Percentiles rank a stretch among this genome's conserved stretches.
Conservation (phyloP, 208 protist genomes). For the Trypanosoma congolense region DNA sequence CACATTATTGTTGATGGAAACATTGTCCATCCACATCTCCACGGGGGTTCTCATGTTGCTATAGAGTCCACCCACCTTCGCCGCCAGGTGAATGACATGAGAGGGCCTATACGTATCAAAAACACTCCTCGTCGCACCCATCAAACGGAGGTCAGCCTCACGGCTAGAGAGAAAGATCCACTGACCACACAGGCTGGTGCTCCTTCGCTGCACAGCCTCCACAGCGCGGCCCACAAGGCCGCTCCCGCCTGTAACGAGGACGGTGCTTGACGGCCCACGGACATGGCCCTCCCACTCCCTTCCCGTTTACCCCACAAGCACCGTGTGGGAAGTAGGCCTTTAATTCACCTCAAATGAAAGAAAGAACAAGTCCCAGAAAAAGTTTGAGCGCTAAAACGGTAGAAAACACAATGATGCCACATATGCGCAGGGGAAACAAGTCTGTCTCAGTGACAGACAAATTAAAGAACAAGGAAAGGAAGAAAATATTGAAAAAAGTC, state of each 20-base stretch:
- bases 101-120: constrained; percentile 87
- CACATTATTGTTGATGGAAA: constrained; percentile 93
- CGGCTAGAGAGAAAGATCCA: constrained; percentile 86
- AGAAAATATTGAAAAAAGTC: no score
- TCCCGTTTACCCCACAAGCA: no score
- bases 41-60: constrained; percentile 87
- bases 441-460: no score
- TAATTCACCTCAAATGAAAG: no score
- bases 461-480: no score
- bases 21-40: constrained; percentile 85
- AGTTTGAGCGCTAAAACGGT: no score
- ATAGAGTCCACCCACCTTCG: constrained; percentile 91
- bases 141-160: constrained; percentile 78
- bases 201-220: constrained; percentile 20
- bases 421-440: no score
- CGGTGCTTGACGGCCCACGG: constrained; percentile 8
- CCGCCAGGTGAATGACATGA: constrained; percentile 93
- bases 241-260: constrained; percentile 88
- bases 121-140: constrained; percentile 34
- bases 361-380: no score
- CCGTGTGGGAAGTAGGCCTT: no score
- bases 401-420: no score
- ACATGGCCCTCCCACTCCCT: not conserved
- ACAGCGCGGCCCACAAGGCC: constrained; percentile 90
- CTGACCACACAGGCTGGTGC: constrained; percentile 23